phyloP scores from a whole-genome alignment of 2,329 filamentous ascomycete genomes.

The Exophiala xenobiotica region DNA sequence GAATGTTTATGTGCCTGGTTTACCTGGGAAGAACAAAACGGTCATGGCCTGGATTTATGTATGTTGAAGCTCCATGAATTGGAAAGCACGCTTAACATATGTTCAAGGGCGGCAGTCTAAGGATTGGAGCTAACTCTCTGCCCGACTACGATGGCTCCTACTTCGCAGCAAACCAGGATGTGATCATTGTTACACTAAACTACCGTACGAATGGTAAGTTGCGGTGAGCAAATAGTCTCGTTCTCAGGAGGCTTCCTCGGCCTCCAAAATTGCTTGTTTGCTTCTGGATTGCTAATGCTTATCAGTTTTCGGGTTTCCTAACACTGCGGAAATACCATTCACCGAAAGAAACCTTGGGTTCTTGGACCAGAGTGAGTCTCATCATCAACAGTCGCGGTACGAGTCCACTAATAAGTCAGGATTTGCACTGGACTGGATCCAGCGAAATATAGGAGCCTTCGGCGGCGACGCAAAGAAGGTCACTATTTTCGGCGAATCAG shows the following conservation, averaged over 20 bases:
- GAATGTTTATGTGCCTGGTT: constrained; percentile 43
- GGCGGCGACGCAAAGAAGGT: constrained; percentile 37
- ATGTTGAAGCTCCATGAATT: constrained; percentile 14
- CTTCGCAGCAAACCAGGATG: constrained; percentile 34
- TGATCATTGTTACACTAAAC: constrained; percentile 38
- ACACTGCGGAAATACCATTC: constrained; percentile 36
- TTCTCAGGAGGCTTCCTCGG: too few relatives aligned
- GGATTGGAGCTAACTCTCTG: constrained; percentile 31
- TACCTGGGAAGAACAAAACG: constrained; percentile 23
- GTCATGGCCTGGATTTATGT: constrained; percentile 43
- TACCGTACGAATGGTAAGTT: constrained; percentile 26
- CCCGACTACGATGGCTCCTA: constrained; percentile 36
- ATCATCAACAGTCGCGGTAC: neutral
- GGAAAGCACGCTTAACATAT: neutral
- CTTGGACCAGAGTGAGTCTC: neutral
- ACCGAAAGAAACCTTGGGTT: constrained; percentile 34
- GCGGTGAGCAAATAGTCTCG: neutral
- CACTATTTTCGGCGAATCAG: constrained; percentile 40
- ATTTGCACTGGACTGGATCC: constrained; percentile 39
- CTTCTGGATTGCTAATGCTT: neutral
- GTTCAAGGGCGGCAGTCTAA: constrained; percentile 37
- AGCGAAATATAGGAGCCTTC: constrained; percentile 38
- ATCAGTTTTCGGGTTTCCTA: constrained; percentile 42
- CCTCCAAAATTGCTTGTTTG: neutral
- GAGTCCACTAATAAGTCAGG: constrained; percentile 9